Evolutionary conservation across 1,284 basidiomycete genomes (phyloP), one percentile per base, ranked within the genome.

Genomic region (Somion occarium): DNA sequence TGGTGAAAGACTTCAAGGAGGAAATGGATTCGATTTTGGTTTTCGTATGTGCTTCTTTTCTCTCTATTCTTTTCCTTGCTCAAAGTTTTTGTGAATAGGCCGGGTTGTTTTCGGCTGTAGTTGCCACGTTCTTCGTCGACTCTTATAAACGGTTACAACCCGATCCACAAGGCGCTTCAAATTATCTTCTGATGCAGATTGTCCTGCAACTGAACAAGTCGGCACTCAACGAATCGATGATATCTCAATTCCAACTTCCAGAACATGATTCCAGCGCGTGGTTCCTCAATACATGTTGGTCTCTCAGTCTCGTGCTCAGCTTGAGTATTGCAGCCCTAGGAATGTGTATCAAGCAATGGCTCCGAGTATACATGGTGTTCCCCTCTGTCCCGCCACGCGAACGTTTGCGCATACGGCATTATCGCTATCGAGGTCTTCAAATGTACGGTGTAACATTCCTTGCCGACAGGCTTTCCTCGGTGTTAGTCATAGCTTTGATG

Each of bases 301-400:
- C 57, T 41, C 39, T 43, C 4, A 53, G 56, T 19, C 51, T 59
- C 2, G 54, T 54, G 13, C 25, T 55, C 45, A 56, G 52, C 30
- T 49, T 59, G 2, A 46, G 46, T 3, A 44, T 53, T 5, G 58
- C 58, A 2, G 55, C 56, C 4, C 30, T 57, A 13, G 53, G 51
- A 20, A 57, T 59, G 22, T 41, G 48, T 3, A 48, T 56, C 46
- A 59, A 56, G 34, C 56, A 57, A 37, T 59, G 58, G 58, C 50
- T 59, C 4, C 50, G 54, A 4, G 50, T 53, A n/a, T 55, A 52
- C 45, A 38, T 55, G 34, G 9, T n/a, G 9, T 9, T n/a, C 9
- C 11, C 34, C 11, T 37, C 34, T 37, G 34, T 37, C n/a, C n/a
- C n/a, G n/a, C n/a, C n/a, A n/a, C n/a, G n/a, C n/a, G n/a, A n/a